phyloP scores from a whole-genome alignment of 2,329 filamentous ascomycete genomes.

The Colletotrichum lentis region DNA sequence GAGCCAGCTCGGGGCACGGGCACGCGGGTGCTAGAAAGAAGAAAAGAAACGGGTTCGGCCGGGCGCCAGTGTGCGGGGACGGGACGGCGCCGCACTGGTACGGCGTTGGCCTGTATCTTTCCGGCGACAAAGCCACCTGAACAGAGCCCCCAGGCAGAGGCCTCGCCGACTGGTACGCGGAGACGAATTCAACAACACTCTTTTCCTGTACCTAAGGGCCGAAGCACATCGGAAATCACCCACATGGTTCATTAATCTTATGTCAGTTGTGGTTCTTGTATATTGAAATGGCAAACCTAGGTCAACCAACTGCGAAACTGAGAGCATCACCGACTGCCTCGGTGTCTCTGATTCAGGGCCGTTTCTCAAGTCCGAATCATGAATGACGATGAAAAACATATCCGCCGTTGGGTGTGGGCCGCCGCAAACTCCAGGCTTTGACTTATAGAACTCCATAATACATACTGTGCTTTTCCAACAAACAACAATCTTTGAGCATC shows the following conservation, averaged over 20 bases:
- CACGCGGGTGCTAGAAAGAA: too few relatives aligned
- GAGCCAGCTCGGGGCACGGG: not conserved
- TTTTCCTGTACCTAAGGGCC: not conserved
- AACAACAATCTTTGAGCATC: conserved; percentile 5
- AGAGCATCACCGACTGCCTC: not conserved
- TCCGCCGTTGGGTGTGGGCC: not conserved
- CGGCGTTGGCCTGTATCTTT: not conserved
- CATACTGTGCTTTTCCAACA: conserved; percentile 14
- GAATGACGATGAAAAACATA: conserved; percentile 6
- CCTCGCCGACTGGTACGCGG: not conserved
- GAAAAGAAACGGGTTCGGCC: not conserved
- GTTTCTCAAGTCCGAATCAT: not conserved
- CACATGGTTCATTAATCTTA: too few relatives aligned
- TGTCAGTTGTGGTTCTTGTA: not conserved
- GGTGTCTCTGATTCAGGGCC: not conserved
- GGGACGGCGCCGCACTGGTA: not conserved
- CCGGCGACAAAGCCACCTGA: not conserved
- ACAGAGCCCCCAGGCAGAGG: not conserved
- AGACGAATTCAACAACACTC: not conserved
- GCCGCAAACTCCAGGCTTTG: conserved; percentile 17
- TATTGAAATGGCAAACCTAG: too few relatives aligned
- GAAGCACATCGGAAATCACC: not conserved
- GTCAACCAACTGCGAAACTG: not conserved
- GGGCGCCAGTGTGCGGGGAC: not conserved
- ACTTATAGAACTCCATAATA: conserved; percentile 23